Evolutionary conservation across 495 filamentous ascomycete species (phyloP).

Genomic region (Hypoxylon perforatum): DNA sequence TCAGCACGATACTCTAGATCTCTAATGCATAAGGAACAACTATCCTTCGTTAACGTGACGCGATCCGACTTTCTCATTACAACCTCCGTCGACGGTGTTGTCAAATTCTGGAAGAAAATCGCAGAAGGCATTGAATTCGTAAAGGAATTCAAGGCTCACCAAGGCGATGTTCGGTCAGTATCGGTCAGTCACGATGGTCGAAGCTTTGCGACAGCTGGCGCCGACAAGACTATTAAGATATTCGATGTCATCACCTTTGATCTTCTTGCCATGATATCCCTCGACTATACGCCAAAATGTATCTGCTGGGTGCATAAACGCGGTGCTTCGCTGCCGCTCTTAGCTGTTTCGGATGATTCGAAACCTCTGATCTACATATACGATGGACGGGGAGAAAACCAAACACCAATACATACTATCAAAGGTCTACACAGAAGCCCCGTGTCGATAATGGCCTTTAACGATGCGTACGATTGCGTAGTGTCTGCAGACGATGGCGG

Average conservation of each 20-base stretch:
- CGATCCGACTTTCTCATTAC: constrained; percentile 97
- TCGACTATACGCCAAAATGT: constrained; percentile 78
- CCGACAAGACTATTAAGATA: constrained; percentile 89
- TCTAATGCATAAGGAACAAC: constrained; percentile 97
- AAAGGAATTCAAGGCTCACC: constrained; percentile 94
- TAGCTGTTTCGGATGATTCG: constrained; percentile 88
- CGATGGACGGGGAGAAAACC: constrained; percentile 86
- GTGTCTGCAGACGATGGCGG: constrained; percentile 88
- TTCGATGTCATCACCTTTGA: constrained; percentile 98
- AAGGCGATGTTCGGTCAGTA: constrained; percentile 83
- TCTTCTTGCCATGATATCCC: constrained; percentile 79
- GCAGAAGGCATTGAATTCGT: constrained; percentile 93
- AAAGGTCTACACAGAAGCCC: constrained; percentile 79
- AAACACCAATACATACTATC: constrained; percentile 77
- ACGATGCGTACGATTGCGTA: constrained; percentile 88
- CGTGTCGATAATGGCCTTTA: constrained; percentile 87
- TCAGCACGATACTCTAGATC: constrained; percentile 91
- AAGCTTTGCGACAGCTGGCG: constrained; percentile 90
- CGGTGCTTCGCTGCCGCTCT: constrained; percentile 84
- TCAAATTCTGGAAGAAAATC: constrained; percentile 99
- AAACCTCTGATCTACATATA: constrained; percentile 80
- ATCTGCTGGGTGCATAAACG: constrained; percentile 94
- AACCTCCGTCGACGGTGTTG: constrained; percentile 88
- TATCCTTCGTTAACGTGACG: constrained; percentile 86
- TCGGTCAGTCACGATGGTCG: constrained; percentile 88